Evolutionary conservation across 257 asterid genomes (phyloP).

Genomic region (Nicotiana noctiflora): DNA sequence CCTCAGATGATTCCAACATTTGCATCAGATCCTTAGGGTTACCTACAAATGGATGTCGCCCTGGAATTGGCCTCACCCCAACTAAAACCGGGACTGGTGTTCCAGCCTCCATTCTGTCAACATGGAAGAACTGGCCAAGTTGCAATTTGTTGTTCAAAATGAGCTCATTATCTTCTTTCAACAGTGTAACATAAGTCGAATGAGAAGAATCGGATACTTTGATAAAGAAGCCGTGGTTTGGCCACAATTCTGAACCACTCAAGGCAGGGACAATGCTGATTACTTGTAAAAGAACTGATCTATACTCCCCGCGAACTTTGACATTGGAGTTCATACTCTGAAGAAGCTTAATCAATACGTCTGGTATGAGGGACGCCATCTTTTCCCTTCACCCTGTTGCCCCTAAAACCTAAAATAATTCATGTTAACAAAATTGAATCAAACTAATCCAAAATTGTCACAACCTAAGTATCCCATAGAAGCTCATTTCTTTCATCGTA

Average conservation of each 20-base stretch:
- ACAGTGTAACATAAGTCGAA: slow-evolving; percentile 67
- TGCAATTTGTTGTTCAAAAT: slow-evolving; percentile 79
- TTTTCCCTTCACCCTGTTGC: background rate
- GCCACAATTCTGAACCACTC: slow-evolving; percentile 68
- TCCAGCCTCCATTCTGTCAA: slow-evolving; percentile 69
- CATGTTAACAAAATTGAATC: background rate
- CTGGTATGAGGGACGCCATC: slow-evolving; percentile 85
- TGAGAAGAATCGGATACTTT: slow-evolving; percentile 93
- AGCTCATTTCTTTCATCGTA: background rate
- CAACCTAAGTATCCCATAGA: no score
- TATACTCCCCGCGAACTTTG: slow-evolving; percentile 64
- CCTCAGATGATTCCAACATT: slow-evolving; percentile 43
- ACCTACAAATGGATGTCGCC: slow-evolving; percentile 75
- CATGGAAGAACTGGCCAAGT: slow-evolving; percentile 83
- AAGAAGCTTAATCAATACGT: slow-evolving; percentile 74
- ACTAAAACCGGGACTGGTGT: slow-evolving; percentile 63
- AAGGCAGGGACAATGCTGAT: slow-evolving; percentile 85
- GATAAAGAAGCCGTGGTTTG: slow-evolving; percentile 77
- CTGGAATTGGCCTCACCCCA: slow-evolving; percentile 77
- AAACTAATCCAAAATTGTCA: background rate
- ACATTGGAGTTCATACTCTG: slow-evolving; percentile 56
- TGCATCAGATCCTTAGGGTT: slow-evolving; percentile 84
- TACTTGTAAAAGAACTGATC: slow-evolving; percentile 70
- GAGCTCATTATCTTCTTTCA: slow-evolving; percentile 62
- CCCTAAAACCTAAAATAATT: background rate